Percentiles rank a stretch among this genome's conserved stretches.
Conservation (phyloP, 345 rosid genomes). For the Conringia planisiliqua region DNA sequence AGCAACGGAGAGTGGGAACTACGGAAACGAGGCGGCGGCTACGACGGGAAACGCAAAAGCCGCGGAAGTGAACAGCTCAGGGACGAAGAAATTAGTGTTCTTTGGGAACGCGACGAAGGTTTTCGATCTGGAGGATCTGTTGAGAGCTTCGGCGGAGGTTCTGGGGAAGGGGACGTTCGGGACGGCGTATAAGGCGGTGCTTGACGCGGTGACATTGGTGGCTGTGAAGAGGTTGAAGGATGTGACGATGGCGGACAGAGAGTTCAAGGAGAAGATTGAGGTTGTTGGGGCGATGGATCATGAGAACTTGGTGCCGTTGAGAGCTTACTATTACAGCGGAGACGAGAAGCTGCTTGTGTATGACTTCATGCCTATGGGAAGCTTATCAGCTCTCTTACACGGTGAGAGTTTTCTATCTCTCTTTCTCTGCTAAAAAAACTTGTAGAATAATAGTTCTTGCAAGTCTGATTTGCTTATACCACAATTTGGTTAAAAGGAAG, state of each 20-base stretch:
- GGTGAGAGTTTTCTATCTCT: slow-evolving; percentile 42
- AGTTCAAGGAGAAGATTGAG: slow-evolving; percentile 83
- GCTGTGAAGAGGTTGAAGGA: slow-evolving; percentile 97
- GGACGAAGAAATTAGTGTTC: slow-evolving; percentile 60
- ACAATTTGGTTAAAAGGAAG: no score
- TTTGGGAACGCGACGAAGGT: slow-evolving; percentile 64
- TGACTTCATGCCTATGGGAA: slow-evolving; percentile 98
- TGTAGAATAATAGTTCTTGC: background rate
- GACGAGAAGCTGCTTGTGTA: slow-evolving; percentile 96
- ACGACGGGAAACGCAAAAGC: slow-evolving; percentile 39
- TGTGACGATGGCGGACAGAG: slow-evolving; percentile 64
- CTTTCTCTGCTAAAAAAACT: background rate
- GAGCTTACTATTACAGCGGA: slow-evolving; percentile 83
- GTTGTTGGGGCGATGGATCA: slow-evolving; percentile 88
- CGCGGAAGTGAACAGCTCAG: slow-evolving; percentile 34
- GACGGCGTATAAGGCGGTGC: slow-evolving; percentile 88
- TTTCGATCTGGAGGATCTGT: slow-evolving; percentile 86
- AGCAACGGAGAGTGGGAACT: slow-evolving; percentile 40
- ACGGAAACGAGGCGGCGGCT: slow-evolving; percentile 40
- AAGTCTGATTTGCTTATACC: background rate
- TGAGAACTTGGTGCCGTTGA: slow-evolving; percentile 74
- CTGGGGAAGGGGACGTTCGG: slow-evolving; percentile 98
- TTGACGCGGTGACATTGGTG: slow-evolving; percentile 69
- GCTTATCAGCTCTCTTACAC: slow-evolving; percentile 92
- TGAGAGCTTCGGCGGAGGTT: slow-evolving; percentile 98